These are phyloP conservation scores for Echria macrotheca DNA, from an alignment of 495 filamentous ascomycete genomes.

Conservation along the genomic window DNA sequence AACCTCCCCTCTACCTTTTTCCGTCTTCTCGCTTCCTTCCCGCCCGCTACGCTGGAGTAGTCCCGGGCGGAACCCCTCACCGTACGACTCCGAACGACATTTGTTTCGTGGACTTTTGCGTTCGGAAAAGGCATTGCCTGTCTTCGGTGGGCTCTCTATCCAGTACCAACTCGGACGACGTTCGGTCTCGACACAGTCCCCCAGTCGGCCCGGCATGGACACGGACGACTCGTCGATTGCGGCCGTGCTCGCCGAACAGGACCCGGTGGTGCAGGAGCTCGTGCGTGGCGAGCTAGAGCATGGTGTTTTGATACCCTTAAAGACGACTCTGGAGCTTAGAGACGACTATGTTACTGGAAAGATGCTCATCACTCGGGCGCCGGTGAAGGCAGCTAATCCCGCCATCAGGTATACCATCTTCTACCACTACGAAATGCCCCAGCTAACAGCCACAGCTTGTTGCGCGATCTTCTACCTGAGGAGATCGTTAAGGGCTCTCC, in stretches of 20 bases:
- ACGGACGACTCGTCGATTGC: constrained; percentile 20
- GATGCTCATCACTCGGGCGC: constrained; percentile 49
- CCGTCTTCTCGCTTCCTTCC: constrained; percentile 2
- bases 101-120: not conserved
- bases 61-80: constrained; percentile 4
- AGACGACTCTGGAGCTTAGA: constrained; percentile 49
- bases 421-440: not conserved
- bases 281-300: constrained; percentile 26
- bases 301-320: constrained; percentile 48
- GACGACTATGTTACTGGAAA: constrained; percentile 41
- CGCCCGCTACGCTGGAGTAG: not conserved
- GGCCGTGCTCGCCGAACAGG: constrained; percentile 23
- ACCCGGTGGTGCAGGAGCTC: constrained; percentile 25
- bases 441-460: constrained; percentile 29
- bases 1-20: constrained; percentile 3
- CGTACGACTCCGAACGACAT: constrained; percentile 7
- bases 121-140: no score
- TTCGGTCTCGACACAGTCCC: not conserved
- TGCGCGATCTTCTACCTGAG: constrained; percentile 48
- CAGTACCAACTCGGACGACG: no score
- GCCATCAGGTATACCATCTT: constrained; percentile 43
- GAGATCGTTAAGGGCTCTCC: constrained; percentile 56
- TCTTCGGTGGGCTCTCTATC: no score
- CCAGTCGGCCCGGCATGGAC: constrained; percentile 1
- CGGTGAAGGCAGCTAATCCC: constrained; percentile 46